phyloP scores from a whole-genome alignment of 2,329 filamentous ascomycete species.

The Beauveria asiatica region DNA sequence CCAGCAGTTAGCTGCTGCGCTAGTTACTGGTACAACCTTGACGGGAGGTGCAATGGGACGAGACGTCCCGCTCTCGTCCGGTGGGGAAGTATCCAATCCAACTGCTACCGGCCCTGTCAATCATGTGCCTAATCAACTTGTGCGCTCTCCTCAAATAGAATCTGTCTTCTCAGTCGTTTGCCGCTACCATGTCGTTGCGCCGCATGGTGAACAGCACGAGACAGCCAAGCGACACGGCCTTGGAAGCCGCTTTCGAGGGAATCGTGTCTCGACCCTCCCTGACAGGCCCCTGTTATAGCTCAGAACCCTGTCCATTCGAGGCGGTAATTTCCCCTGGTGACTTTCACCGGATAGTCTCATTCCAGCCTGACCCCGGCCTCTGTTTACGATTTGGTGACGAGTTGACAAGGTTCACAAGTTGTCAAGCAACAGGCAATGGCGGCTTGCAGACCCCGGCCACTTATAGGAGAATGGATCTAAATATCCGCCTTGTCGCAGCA shows the following conservation, averaged over 20 bases:
- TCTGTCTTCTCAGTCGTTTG: not conserved
- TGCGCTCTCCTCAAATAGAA: not conserved
- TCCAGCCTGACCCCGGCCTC: not conserved
- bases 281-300: constrained; percentile 5
- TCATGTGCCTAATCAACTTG: not conserved
- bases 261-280: not conserved
- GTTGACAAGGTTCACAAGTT: no score
- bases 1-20: not conserved
- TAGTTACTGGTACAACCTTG: not conserved
- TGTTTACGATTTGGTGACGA: not conserved
- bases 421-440: not conserved
- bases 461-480: not conserved
- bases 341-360: not conserved
- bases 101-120: not conserved
- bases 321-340: no score
- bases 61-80: not conserved
- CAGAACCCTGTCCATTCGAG: not conserved
- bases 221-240: no score
- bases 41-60: constrained; percentile 3
- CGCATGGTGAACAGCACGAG: not conserved
- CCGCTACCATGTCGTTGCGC: not conserved
- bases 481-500: not conserved
- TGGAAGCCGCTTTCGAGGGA: not conserved
- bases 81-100: not conserved
- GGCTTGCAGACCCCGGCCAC: not conserved